Evolutionary conservation across 441 rosid genomes (phyloP).

Genomic region (Dalechampia spathulata): DNA sequence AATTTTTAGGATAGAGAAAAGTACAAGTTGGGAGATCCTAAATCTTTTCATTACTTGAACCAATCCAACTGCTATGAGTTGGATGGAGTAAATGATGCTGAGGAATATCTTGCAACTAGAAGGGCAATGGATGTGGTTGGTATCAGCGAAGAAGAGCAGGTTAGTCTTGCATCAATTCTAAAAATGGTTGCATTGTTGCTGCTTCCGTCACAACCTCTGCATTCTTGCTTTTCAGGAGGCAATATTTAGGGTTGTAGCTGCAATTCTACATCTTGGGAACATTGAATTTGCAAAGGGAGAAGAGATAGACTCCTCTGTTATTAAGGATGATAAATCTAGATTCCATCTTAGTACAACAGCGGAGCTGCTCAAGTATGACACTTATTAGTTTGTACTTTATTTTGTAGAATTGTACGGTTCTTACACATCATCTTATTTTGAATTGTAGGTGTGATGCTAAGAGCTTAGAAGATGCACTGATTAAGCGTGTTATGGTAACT

Average conservation of each 20-base stretch:
- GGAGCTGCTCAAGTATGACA: conserved; percentile 50
- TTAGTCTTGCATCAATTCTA: conserved; percentile 2
- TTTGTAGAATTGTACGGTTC: too few relatives aligned
- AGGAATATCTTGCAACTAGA: conserved; percentile 61
- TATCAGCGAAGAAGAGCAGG: conserved; percentile 58
- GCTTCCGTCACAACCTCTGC: too few relatives aligned
- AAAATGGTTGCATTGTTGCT: conserved; percentile 7
- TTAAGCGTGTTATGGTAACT: conserved; percentile 69
- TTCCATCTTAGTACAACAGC: conserved; percentile 58
- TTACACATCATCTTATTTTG: conserved; percentile 2
- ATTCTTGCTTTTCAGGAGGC: conserved; percentile 37
- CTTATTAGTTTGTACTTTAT: too few relatives aligned
- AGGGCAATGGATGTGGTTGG: conserved; percentile 76
- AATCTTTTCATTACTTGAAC: conserved; percentile 50
- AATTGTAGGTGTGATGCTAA: conserved; percentile 51
- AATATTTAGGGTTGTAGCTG: conserved; percentile 64
- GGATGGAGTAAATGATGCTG: conserved; percentile 53
- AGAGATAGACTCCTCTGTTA: conserved; percentile 57
- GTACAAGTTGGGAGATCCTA: conserved; percentile 54
- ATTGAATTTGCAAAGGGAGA: conserved; percentile 53
- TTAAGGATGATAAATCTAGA: conserved; percentile 51
- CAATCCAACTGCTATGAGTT: conserved; percentile 60
- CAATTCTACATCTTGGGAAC: conserved; percentile 71
- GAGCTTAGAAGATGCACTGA: conserved; percentile 55
- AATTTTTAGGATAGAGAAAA: conserved; percentile 51